Evolutionary conservation across 805 yeast species (phyloP).

Genomic region (Maudiozyma pseudohumilis): DNA sequence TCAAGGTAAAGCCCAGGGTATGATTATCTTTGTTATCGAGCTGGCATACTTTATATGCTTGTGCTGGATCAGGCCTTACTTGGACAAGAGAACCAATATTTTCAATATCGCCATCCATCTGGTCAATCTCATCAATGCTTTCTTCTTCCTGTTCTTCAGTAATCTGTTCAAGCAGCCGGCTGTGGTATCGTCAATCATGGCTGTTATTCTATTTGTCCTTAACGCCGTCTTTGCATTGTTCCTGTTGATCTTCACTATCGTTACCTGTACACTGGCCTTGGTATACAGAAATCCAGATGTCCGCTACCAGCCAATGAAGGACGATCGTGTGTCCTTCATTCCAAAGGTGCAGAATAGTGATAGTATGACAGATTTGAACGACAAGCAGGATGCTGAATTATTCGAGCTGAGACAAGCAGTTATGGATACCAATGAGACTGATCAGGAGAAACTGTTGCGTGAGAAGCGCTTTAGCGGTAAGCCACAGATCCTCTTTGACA

Average conservation of each 20-base stretch:
- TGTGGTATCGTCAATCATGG: slow-evolving; percentile 86
- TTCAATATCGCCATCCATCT: slow-evolving; percentile 81
- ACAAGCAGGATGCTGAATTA: slow-evolving; percentile 25
- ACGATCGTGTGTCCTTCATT: slow-evolving; percentile 92
- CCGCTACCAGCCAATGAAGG: slow-evolving; percentile 91
- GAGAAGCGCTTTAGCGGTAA: slow-evolving; percentile 15
- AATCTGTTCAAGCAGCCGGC: slow-evolving; percentile 74
- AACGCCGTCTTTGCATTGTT: slow-evolving; percentile 84
- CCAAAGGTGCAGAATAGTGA: slow-evolving; percentile 44
- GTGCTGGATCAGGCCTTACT: slow-evolving; percentile 72
- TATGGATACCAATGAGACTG: slow-evolving; percentile 29
- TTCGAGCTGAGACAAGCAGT: slow-evolving; percentile 30
- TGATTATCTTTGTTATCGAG: slow-evolving; percentile 68
- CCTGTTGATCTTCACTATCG: slow-evolving; percentile 73
- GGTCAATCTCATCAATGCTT: slow-evolving; percentile 69
- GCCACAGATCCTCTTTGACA: slow-evolving; percentile 1
- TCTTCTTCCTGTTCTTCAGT: slow-evolving; percentile 84
- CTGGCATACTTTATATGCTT: slow-evolving; percentile 54
- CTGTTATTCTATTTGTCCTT: slow-evolving; percentile 75
- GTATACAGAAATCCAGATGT: slow-evolving; percentile 88
- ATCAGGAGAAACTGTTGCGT: slow-evolving; percentile 20
- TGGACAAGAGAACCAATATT: slow-evolving; percentile 92
- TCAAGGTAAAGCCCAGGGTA: slow-evolving; percentile 74
- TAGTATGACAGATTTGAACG: slow-evolving; percentile 13
- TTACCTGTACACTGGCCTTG: slow-evolving; percentile 78